A percentile compares a stretch with the other conserved stretches of the same genome.
Conservation (phyloP, 352 stramenopile species). For the Phytopythium cucurbitacearum region DNA sequence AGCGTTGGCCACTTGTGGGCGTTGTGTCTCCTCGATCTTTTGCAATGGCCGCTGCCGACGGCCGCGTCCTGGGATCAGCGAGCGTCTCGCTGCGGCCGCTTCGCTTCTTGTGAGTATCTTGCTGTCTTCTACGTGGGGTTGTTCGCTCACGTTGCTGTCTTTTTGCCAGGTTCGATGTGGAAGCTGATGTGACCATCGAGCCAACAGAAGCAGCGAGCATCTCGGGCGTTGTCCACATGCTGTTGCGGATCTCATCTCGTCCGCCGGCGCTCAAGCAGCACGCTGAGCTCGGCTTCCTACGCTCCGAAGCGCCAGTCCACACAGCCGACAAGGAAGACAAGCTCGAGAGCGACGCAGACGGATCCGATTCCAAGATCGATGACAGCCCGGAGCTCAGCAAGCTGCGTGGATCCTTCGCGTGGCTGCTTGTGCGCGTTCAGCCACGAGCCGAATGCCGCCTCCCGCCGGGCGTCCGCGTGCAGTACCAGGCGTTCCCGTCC, state of each 20-base stretch:
- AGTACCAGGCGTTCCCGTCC: conserved; percentile 46
- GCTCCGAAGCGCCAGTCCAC: conserved; percentile 16
- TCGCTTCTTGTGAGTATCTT: conserved; percentile 35
- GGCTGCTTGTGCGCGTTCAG: conserved; percentile 48
- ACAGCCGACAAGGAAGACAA: conserved; percentile 8
- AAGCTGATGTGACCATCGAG: conserved; percentile 30
- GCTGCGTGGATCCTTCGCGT: conserved; percentile 32
- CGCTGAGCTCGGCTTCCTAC: conserved; percentile 32
- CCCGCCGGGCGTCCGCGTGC: conserved; percentile 20
- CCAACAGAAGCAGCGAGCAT: background rate
- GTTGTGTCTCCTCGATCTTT: no score
- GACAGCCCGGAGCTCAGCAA: conserved; percentile 11
- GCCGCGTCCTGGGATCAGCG: conserved; percentile 25
- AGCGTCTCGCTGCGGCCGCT: conserved; percentile 48
- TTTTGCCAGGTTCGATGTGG: conserved; percentile 38
- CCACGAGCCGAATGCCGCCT: conserved; percentile 4
- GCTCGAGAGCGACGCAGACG: conserved; percentile 1
- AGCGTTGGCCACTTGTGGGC: no score
- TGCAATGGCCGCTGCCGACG: conserved; percentile 4
- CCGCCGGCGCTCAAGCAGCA: conserved; percentile 26
- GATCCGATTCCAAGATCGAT: background rate
- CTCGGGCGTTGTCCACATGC: conserved; percentile 21
- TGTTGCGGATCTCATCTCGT: conserved; percentile 28
- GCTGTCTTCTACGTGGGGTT: background rate
- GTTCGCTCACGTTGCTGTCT: background rate